Evolutionary conservation across 163 green algal species (phyloP).

Genomic region (Chlamydomonas reinhardtii): DNA sequence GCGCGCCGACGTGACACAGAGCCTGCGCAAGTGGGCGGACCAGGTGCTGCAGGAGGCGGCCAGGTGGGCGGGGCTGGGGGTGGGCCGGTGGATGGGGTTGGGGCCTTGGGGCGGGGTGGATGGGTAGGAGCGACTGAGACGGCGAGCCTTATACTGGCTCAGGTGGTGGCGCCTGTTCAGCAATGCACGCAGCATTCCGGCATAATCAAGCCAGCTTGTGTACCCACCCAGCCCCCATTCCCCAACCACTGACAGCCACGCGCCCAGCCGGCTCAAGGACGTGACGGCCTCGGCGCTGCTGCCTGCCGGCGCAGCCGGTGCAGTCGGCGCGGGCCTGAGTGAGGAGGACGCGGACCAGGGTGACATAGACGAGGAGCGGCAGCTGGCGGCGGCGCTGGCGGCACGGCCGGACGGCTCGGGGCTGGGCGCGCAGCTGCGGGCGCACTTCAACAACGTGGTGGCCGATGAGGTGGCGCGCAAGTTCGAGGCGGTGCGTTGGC

Average conservation of each 20-base stretch:
- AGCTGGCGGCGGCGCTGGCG: conserved; percentile 6
- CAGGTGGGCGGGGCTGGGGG: not conserved
- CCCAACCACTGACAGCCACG: too few relatives aligned
- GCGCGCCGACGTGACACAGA: conserved; percentile 39
- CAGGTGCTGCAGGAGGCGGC: conserved; percentile 30
- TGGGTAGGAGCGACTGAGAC: too few relatives aligned
- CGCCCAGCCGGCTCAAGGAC: too few relatives aligned
- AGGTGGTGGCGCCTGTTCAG: too few relatives aligned
- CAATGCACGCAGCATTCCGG: too few relatives aligned
- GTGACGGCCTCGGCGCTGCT: too few relatives aligned
- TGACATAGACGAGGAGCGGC: conserved; percentile 8
- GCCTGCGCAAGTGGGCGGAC: conserved; percentile 34
- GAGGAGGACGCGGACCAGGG: conserved; percentile 11
- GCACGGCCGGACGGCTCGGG: conserved; percentile 11
- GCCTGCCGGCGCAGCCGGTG: too few relatives aligned
- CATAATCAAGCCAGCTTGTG: too few relatives aligned
- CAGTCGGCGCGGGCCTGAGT: too few relatives aligned
- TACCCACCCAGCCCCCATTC: not conserved
- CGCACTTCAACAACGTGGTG: conserved; percentile 25
- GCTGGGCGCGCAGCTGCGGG: conserved; percentile 37
- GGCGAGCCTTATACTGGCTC: too few relatives aligned
- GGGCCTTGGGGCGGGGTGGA: too few relatives aligned
- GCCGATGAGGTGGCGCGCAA: conserved; percentile 33
- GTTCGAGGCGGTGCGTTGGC: conserved; percentile 9
- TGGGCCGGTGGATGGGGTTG: too few relatives aligned